These are phyloP conservation scores for Salmacisia buchloeana DNA, from an alignment of 1,284 basidiomycete species.

Conservation along the genomic window DNA sequence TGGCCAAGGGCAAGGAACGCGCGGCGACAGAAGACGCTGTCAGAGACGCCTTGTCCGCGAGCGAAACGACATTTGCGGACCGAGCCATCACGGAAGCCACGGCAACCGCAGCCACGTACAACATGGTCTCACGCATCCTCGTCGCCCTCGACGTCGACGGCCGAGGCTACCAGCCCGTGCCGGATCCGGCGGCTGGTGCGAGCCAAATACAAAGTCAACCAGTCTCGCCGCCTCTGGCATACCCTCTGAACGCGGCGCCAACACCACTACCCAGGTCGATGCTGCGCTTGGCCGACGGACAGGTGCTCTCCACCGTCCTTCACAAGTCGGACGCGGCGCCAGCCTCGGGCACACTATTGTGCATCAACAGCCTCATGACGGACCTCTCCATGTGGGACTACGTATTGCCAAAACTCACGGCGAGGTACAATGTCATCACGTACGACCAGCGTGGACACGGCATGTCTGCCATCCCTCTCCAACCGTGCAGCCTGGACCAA, in stretches of 20 bases:
- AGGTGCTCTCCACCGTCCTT: slow-evolving; percentile 30
- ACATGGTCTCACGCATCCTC: slow-evolving; percentile 54
- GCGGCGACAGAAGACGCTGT: slow-evolving; percentile 33
- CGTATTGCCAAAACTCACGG: slow-evolving; percentile 46
- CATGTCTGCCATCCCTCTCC: slow-evolving; percentile 40
- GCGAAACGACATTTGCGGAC: not conserved
- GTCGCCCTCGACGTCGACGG: slow-evolving; percentile 53
- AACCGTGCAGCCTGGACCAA: slow-evolving; percentile 48
- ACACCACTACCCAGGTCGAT: slow-evolving; percentile 25
- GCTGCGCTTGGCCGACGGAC: slow-evolving; percentile 29
- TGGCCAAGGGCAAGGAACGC: slow-evolving; percentile 22
- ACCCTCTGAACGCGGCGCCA: slow-evolving; percentile 24
- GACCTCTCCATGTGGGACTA: slow-evolving; percentile 53
- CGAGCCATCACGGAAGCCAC: slow-evolving; percentile 49
- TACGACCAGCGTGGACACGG: slow-evolving; percentile 55
- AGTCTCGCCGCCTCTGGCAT: slow-evolving; percentile 8
- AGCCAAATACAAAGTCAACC: slow-evolving; percentile 25
- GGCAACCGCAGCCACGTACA: slow-evolving; percentile 52
- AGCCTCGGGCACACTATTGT: slow-evolving; percentile 31
- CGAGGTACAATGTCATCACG: slow-evolving; percentile 51
- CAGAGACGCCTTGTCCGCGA: slow-evolving; percentile 14
- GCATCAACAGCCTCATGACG: slow-evolving; percentile 54
- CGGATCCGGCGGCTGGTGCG: slow-evolving; percentile 31
- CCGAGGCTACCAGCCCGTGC: slow-evolving; percentile 42
- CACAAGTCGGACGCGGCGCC: slow-evolving; percentile 2